Base-by-base conservation (phyloP, 1,284 basidiomycete species). In the Takashimella koratensis region DNA sequence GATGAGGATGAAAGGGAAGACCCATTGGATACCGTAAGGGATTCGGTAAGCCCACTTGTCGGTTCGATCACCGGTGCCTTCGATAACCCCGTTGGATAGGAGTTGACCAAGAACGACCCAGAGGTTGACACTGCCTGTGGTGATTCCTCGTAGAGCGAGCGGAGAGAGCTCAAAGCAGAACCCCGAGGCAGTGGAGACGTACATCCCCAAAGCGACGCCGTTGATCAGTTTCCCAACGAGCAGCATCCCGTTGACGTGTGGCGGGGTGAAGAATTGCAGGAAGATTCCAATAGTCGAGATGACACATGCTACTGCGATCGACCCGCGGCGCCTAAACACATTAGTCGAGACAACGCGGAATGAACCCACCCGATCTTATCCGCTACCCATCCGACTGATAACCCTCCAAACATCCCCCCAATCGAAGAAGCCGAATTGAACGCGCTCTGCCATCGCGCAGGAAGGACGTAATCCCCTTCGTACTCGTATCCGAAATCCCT, bases 11-110 rank as follows among this genome's bases (percentile, higher is more conserved):
- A 60, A 20, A 3, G 64, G 65, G 54, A 65, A 69, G 43, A 64
- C 45, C 64, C 64, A 66, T 59, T 75, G 73, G 3, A 77, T 49
- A 20, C 64, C 72, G 52, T 54, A 76, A 19, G 74, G 74, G n/a
- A 77, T 60, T 21, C 65, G 62, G 56, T 67, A 75, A 2, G 65
- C 64, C 63, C 62, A 73, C 42, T 62, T 43, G 52, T 54, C 49
- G 2, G 48, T 49, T 26, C 54, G 54, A 13, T 49, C 48, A 12
- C 56, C 56, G 13, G 49, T 26, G 8, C 52, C 56, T 40, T 57
- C 43, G 11, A 57, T 53, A 5, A 54, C 49, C 8, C 30, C 30
- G 16, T 36, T 36, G 16, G 30, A 36, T 36, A 36, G 8, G 47
- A 53, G 45, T 53, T 59, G 19, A 47, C 47, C 12, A 59, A 16